phyloP scores from a whole-genome alignment of 2,329 filamentous ascomycete species.

The Hymenoscyphus scutula region DNA sequence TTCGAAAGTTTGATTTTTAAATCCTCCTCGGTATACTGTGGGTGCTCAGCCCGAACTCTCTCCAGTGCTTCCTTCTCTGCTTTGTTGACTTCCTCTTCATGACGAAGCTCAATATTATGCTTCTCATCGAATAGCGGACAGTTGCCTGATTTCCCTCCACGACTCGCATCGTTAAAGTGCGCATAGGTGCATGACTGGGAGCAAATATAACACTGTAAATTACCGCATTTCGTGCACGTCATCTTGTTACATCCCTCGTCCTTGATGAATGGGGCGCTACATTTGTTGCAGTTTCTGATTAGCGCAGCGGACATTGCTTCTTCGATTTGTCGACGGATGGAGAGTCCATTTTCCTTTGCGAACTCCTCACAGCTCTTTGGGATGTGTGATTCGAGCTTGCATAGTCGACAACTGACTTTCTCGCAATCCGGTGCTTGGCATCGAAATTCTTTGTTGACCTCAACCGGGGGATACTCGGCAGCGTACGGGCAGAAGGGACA shows the following conservation, averaged over 20 bases:
- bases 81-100: constrained; percentile 59
- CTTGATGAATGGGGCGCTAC: constrained; percentile 68
- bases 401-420: constrained; percentile 65
- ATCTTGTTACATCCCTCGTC: constrained; percentile 82
- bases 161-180: constrained; percentile 61
- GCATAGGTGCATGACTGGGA: constrained; percentile 61
- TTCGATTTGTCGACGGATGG: constrained; percentile 66
- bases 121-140: constrained; percentile 65
- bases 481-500: constrained; percentile 85
- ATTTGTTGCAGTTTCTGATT: constrained; percentile 72
- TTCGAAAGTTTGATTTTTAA: constrained; percentile 61
- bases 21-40: constrained; percentile 55
- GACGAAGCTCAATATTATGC: constrained; percentile 50
- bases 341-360: constrained; percentile 56
- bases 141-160: constrained; percentile 50
- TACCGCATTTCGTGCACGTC: constrained; percentile 60
- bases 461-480: constrained; percentile 66
- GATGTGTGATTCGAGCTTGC: constrained; percentile 66
- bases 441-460: constrained; percentile 68
- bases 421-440: constrained; percentile 67
- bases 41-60: constrained; percentile 56
- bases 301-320: constrained; percentile 81
- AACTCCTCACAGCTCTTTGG: constrained; percentile 70
- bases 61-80: constrained; percentile 59
- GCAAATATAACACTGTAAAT: constrained; percentile 69